Base-by-base conservation (phyloP, 1,284 basidiomycete species). In the Trametes hirsuta region DNA sequence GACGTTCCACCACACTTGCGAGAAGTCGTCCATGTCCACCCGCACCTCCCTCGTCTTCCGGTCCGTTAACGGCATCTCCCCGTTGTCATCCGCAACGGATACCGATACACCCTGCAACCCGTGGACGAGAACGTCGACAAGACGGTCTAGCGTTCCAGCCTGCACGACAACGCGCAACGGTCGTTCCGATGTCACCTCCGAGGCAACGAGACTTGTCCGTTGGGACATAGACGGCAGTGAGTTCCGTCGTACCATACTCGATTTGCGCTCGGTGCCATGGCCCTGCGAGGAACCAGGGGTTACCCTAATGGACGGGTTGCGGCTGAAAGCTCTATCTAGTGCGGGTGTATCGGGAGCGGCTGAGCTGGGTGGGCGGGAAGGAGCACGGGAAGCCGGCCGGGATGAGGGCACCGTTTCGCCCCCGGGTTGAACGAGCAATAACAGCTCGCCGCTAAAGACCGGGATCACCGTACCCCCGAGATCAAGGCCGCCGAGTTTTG, bases 31-130 rank as follows among this genome's bases (percentile, higher is more conserved):
- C 50, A 85, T 81, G 72, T 93, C 91, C 10, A 93, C 80, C 22
- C 84, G 75, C 36, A 93, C 76, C 47, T 89, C 85, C 41, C 90
- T 77, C 1, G 86, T 87, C 74, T 84, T 87, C 8, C 84, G 83
- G 62, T 90, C 87, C 36, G 83, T 77, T 45, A 93, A 72, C 0
- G 89, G 84, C 76, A 89, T 90, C 70, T 93, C 90, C 0, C 91
- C 91, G 66, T 91, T 92, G 70, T 93, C 91, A 64, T 94, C 91
- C 1, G 90, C 84, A 2, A 91, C 87, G 0, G 88, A 86, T 0
- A 91, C 88, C 0, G 86, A 86, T 1, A 93, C 84, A 37, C 87
- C 87, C 50, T 86, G 84, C n/a, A 94, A 75, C 2, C 91, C 91
- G 68, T 88, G 86, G 0, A 91, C 84, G 14, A 94, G 79, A 11